Evolutionary conservation across 805 yeast species (phyloP), one percentile per base, ranked within the genome.

Genomic region (Ogataea pini): DNA sequence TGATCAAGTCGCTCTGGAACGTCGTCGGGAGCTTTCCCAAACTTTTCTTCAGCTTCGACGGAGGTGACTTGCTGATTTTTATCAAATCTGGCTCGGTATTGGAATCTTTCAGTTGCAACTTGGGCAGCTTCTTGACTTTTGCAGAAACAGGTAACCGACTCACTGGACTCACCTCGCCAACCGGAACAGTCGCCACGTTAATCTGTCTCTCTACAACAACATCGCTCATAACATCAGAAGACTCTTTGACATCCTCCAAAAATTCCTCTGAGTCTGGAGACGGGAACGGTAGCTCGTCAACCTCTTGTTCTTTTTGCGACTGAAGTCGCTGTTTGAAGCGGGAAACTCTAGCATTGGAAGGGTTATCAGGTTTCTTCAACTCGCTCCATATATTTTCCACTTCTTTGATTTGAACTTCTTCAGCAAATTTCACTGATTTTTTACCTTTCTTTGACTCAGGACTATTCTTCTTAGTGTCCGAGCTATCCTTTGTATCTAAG

Each of bases 381-480:
- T 72, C 72, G 25, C 72, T 73, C 59, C 83, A 79, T 2, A 81
- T 70, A 53, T 80, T 78, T 42, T 79, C 85, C 41, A 85, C 72
- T 48, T 80, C 82, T 51, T 82, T 83, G 9, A 85, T 76, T 38
- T 82, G 78, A 27, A 82, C 69, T 2, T 67, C 67, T 1, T 72
- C 71, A 0, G 82, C 72, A 65, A 84, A 85, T 14, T 74, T 63
- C 8, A 85, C 89, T 2, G 77, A 65, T 55, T 80, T 81, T 52
- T 71, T 71, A 25, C 29, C 28, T 22, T 24, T 29, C 40, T 18
- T 24, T n/a, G n/a, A n/a, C n/a, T n/a, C n/a, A n/a, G n/a, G n/a
- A n/a, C n/a, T n/a, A n/a, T n/a, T n/a, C n/a, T n/a, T n/a, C n/a
- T n/a, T n/a, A n/a, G n/a, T n/a, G n/a, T n/a, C n/a, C n/a, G n/a